phyloP scores from a whole-genome alignment of 2,329 filamentous ascomycete genomes.

The Botryotinia calthae region DNA sequence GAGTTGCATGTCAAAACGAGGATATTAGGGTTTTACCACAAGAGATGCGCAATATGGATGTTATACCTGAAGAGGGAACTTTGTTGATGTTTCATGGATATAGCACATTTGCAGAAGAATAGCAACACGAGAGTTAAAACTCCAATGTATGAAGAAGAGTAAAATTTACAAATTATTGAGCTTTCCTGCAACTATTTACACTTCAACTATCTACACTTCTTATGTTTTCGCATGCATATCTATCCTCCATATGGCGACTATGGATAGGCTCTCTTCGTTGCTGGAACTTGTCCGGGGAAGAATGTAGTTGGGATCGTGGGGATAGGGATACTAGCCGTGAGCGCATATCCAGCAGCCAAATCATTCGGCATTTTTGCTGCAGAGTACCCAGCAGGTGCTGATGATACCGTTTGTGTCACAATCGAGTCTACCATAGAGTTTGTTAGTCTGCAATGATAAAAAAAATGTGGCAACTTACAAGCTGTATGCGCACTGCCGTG shows the following conservation, averaged over 20 bases:
- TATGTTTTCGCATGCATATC: background rate
- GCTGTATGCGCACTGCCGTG: constrained; percentile 17
- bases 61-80: background rate
- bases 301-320: constrained; percentile 25
- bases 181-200: background rate
- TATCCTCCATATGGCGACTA: background rate
- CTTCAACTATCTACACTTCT: background rate
- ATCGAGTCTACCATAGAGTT: constrained; percentile 10
- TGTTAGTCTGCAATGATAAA: background rate
- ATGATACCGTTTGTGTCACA: constrained; percentile 15
- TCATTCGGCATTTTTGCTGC: constrained; percentile 24
- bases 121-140: background rate
- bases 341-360: constrained; percentile 16
- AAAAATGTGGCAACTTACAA: background rate
- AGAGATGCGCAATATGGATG: background rate
- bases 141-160: background rate
- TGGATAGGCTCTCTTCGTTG: constrained; percentile 20
- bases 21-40: background rate
- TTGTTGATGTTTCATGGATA: background rate
- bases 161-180: background rate
- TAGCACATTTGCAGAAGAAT: no score
- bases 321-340: constrained; percentile 21
- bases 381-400: constrained; percentile 20
- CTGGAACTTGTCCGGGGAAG: constrained; percentile 23
- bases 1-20: background rate